Conservation (phyloP, 1,284 basidiomycete genomes). For the Kalmanozyma brasiliensis region DNA sequence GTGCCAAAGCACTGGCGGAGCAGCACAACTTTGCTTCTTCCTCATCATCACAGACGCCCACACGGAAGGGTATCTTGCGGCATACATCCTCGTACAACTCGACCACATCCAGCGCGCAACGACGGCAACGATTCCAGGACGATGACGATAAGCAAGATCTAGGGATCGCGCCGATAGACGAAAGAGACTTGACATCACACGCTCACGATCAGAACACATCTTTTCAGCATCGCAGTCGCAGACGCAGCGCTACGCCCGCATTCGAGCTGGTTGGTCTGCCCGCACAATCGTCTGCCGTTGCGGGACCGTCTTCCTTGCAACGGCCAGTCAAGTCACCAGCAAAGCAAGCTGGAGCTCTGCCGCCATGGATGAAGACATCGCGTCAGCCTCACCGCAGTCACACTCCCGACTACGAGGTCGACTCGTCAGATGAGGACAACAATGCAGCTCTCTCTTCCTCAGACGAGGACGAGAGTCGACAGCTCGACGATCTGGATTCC, state of each 20-base stretch:
- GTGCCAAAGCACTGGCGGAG: constrained; percentile 1
- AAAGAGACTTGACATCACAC: constrained; percentile 4
- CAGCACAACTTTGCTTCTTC: constrained; percentile 29
- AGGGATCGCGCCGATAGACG: not conserved
- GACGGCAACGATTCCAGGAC: constrained; percentile 16
- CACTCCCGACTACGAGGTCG: constrained; percentile 9
- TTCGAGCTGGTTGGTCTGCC: constrained; percentile 41
- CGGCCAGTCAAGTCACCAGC: constrained; percentile 1
- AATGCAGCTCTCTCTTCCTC: constrained; percentile 26
- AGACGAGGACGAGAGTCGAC: constrained; percentile 16
- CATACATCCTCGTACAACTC: constrained; percentile 26
- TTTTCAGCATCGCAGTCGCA: constrained; percentile 18
- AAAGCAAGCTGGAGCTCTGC: constrained; percentile 9
- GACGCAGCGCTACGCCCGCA: constrained; percentile 28
- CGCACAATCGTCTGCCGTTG: constrained; percentile 14
- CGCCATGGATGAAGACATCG: constrained; percentile 37
- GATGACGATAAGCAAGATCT: not conserved
- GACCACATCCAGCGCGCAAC: constrained; percentile 11
- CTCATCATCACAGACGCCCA: constrained; percentile 17
- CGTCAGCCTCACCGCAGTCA: constrained; percentile 13
- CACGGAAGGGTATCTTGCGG: constrained; percentile 36
- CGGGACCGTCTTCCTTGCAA: constrained; percentile 3
- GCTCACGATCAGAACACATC: constrained; percentile 1
- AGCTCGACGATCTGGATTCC: constrained; percentile 8
- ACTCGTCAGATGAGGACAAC: constrained; percentile 37